Evolutionary conservation across 345 rosid genomes (phyloP), one percentile per base, ranked within the genome.

Genomic region (Tarenaya hassleriana): DNA sequence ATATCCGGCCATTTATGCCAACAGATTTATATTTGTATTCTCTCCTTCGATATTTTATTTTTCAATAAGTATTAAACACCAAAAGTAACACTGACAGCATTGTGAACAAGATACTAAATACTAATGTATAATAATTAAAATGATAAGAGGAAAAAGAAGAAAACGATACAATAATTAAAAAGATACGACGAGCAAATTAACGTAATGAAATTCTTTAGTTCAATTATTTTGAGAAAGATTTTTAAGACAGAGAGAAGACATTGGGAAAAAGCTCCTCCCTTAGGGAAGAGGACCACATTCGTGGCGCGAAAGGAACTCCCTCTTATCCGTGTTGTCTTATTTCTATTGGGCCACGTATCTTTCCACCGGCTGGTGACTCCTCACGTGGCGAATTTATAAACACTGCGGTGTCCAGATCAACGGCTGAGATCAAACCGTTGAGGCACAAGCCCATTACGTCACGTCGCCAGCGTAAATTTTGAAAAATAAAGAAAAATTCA

Each of bases 221-320:
- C 29, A 24, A 2, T 2, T 24, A 24, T 2, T 24, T 24, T 24
- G 5, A 24, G 29, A 24, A 24, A 24, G 3, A 24, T n/a, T n/a
- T n/a, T n/a, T n/a, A n/a, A 56, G 51, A 54, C 50, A 39, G 29
- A 55, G 32, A 58, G 39, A 66, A 51, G 34, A 59, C 47, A 47
- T 15, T 38, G 13, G 41, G 9, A 40, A 12, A 39, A 55, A 63
- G 15, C 46, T 44, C 34, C 19, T 34, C 21, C 35, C 40, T 8
- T n/a, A n/a, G 29, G 18, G 24, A 52, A 21, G 41, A 21, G 73
- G 73, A 63, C 78, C 70, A 66, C 70, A 72, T 48, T 70, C 78
- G 77, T 79, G 81, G 71, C 75, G 74, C 75, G 54, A 65, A 77
- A 72, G 74, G 58, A 61, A 68, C 59, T n/a, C 31, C 33, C 4